A percentile compares a stretch with the other conserved stretches of the same genome.
These are phyloP conservation scores for Straminergon stramineum DNA, from an alignment of 225 moss, liverwort and hornwort genomes.

Conservation along the genomic window DNA sequence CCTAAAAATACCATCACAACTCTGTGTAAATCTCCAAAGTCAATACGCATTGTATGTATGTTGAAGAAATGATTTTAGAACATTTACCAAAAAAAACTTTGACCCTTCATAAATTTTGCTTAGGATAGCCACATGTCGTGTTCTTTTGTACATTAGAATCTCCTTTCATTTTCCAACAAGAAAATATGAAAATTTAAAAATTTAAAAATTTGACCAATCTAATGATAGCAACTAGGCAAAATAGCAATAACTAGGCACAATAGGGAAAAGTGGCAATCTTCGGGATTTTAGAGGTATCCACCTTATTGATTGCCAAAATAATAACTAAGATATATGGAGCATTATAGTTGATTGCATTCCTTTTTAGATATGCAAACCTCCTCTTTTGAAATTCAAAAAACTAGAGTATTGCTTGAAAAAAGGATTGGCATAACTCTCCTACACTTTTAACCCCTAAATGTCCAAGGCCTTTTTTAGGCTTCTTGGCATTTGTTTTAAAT, in stretches of 20 bases:
- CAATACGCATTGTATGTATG: neutral
- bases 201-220: neutral
- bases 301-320: neutral
- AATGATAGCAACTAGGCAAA: neutral
- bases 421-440: neutral
- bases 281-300: neutral
- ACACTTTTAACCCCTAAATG: neutral
- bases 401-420: neutral
- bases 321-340: neutral
- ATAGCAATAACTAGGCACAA: neutral
- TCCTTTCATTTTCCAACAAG: neutral
- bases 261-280: neutral
- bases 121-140: rapidly evolving
- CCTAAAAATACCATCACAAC: neutral
- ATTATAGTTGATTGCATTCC: neutral
- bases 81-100: neutral
- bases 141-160: neutral
- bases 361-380: neutral
- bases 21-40: neutral
- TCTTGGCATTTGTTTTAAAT: too few species aligned
- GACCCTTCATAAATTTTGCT: neutral
- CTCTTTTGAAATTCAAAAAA: too few species aligned
- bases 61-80: neutral
- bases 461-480: too few species aligned
- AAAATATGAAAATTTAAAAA: neutral